Evolutionary conservation across 2,329 filamentous ascomycete species (phyloP), one percentile per base, ranked within the genome.

Genomic region (Penicillium nordicum): DNA sequence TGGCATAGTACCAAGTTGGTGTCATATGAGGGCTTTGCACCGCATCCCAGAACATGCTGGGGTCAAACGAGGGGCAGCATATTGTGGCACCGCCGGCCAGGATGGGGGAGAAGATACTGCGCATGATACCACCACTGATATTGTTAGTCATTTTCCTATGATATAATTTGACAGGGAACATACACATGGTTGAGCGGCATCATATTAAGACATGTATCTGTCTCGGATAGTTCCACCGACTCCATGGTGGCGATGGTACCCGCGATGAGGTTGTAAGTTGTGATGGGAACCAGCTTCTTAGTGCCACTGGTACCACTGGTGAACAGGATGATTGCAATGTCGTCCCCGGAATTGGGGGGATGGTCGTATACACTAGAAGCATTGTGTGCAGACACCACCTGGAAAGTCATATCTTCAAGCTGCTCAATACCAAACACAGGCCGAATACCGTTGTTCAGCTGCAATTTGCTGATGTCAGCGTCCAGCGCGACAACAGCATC

Each of bases 181-280:
- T 73, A 80, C 77, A 82, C 73, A 67, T 84, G 82, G 65, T 83
- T 82, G 6, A 85, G 69, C 0, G 82, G 82, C 82, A 84, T 84
- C 79, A 84, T 83, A 63, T 84, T 84, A 25, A 84, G 65, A 63
- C 82, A 84, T 0, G 78, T 74, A 61, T 84, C 82, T 1, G 68
- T 64, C 2, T 72, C 63, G 1, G 69, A 75, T 18, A 84, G 64
- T 2, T 77, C 79, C 79, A 81, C 84, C 0, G 80, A 82, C 18
- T 81, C 76, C 29, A 82, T 78, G 5, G 83, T 80, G 55, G 80
- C 80, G 2, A 77, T 73, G 4, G 82, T 77, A 2, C 82, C 81
- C 8, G 75, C 72, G 9, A 84, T 69, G 49, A 84, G 77, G 3
- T 80, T 79, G 57, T 81, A 78, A 0, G 77, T 71, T 2, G 77